Conservation (phyloP, 2,329 filamentous ascomycete genomes). For the Setomelanomma holmii region DNA sequence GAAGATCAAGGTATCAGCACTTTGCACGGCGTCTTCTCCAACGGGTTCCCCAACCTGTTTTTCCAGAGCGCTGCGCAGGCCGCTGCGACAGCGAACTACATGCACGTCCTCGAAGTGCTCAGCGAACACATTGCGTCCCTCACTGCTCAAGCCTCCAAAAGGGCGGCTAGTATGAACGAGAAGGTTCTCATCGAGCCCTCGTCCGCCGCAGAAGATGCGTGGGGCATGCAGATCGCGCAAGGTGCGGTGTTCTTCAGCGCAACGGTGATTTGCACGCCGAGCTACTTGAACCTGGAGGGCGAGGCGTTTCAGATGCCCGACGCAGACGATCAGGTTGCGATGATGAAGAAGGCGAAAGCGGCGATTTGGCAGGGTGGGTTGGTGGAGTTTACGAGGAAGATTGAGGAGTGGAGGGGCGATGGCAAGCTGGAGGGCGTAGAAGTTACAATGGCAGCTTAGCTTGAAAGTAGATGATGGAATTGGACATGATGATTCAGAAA, state of each 20-base stretch:
- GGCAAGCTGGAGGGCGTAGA: constrained; percentile 14
- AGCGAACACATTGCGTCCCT: constrained; percentile 16
- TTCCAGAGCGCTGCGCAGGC: constrained; percentile 8
- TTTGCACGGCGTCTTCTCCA: constrained; percentile 50
- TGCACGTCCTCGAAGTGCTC: constrained; percentile 7
- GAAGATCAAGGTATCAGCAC: constrained; percentile 52
- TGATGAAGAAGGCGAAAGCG: constrained; percentile 16
- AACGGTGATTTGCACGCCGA: constrained; percentile 10
- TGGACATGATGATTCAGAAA: no score
- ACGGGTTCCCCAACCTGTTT: constrained; percentile 30
- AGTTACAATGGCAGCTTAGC: background rate
- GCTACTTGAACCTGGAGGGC: constrained; percentile 14
- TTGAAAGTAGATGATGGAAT: background rate
- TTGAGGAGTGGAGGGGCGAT: constrained; percentile 12
- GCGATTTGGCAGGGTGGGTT: constrained; percentile 10
- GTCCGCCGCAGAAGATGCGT: constrained; percentile 9
- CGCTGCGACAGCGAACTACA: constrained; percentile 8
- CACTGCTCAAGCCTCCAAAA: constrained; percentile 1
- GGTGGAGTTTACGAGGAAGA: constrained; percentile 6
- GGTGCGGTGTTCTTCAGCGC: constrained; percentile 9
- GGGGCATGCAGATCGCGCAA: constrained; percentile 15
- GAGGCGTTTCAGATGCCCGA: constrained; percentile 9
- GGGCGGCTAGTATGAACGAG: background rate
- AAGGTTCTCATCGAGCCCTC: constrained; percentile 10
- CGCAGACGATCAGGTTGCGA: constrained; percentile 10